Base-by-base conservation (phyloP, 2,329 filamentous ascomycete genomes). In the Hypoxylon sp. region DNA sequence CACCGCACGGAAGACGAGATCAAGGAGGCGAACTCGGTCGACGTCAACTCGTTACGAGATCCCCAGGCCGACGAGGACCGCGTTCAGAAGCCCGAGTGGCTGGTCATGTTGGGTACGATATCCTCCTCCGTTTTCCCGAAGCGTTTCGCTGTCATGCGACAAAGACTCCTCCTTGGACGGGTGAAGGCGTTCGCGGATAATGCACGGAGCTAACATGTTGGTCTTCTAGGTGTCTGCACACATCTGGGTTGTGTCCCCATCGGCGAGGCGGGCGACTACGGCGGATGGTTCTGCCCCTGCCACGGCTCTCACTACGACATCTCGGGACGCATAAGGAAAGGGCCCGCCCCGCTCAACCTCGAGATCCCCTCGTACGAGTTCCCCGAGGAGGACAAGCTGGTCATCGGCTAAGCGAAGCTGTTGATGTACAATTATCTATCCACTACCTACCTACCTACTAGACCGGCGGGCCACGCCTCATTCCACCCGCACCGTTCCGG, bases 231-330 rank as follows among this genome's bases (percentile, higher is more conserved):
- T 83, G 95, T 99, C 82, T 99, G 96, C 91, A 99, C 96, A 78
- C 96, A 99, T 84, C 86, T 99, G 79, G 96, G 96, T 84, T 99
- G 96, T 88, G 96, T 99, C 74, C 96, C 96, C 79, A 99, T 99
- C 77, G 96, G 96, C 78, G 96, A 99, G 86, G 93, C 96, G 71
- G 96, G 96, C 81, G 96, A 99, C 83, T 99, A 86, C 78, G 96
- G 96, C 80, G 96, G 96, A 79, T 99, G 96, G 96, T 99, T 99
- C 91, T 99, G 96, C 87, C 96, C 96, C 72, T 99, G 96, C 92
- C 96, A 99, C 89, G 96, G 96, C 82, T 97, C 94, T 74, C 96
- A 99, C 87, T 99, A 99, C 89, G 96, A 99, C 81, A 98, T 99
- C 81, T 98, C 94, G 71, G 96, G 96, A 81, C 93, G 96, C 83